phyloP scores from a whole-genome alignment of 805 yeast species.

The Yarrowia phangngaensis region DNA sequence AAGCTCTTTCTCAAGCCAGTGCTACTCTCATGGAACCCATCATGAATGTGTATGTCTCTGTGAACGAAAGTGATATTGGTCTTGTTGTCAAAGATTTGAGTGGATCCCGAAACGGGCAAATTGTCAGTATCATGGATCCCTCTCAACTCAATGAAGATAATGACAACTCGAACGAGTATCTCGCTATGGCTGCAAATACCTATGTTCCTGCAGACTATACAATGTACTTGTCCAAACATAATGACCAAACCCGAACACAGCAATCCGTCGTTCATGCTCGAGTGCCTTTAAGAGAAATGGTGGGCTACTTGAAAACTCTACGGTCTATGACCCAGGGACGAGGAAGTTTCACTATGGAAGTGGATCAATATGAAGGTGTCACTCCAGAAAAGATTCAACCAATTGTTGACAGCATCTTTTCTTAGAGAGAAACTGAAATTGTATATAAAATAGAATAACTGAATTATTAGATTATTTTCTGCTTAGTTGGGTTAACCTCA shows the following conservation, averaged over 20 bases:
- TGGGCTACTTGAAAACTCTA: constrained; percentile 75
- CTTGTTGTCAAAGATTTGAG: constrained; percentile 79
- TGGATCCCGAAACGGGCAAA: constrained; percentile 70
- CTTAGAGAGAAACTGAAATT: neutral
- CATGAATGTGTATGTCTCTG: constrained; percentile 69
- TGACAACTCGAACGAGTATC: constrained; percentile 29
- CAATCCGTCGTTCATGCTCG: constrained; percentile 57
- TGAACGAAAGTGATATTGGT: constrained; percentile 71
- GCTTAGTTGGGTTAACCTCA: no score
- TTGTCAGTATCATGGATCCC: constrained; percentile 69
- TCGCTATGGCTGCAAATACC: constrained; percentile 49
- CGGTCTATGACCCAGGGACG: constrained; percentile 87
- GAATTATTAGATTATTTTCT: no score
- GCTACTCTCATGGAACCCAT: constrained; percentile 69
- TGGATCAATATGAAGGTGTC: constrained; percentile 67
- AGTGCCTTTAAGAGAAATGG: constrained; percentile 85
- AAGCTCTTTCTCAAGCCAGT: constrained; percentile 39
- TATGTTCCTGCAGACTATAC: constrained; percentile 72
- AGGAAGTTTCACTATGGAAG: constrained; percentile 76
- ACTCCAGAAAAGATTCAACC: constrained; percentile 47
- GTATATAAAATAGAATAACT: no score
- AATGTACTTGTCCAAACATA: constrained; percentile 37
- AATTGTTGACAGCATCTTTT: constrained; percentile 29
- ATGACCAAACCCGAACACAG: constrained; percentile 30
- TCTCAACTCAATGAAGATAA: constrained; percentile 41